Percentiles rank a stretch among this genome's conserved stretches.
Evolutionary conservation across 495 filamentous ascomycete genomes (phyloP).

Genomic region (Aspergillus sclerotioniger): DNA sequence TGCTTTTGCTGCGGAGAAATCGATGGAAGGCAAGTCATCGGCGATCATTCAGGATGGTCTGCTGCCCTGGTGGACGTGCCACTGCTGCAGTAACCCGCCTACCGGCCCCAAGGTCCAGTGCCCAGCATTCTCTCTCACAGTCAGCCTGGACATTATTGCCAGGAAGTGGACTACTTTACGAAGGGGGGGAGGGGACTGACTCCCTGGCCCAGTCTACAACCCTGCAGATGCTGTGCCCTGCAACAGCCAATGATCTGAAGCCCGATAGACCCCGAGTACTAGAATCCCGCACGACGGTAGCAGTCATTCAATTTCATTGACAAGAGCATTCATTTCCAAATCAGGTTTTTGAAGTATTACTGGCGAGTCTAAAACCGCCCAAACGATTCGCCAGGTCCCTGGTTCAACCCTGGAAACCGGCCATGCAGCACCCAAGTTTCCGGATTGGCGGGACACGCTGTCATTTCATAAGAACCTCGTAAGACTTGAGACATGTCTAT

Average conservation of each 20-base stretch:
- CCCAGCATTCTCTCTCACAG: too few species aligned
- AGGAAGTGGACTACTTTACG: too few species aligned
- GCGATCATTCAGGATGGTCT: too few species aligned
- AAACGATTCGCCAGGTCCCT: neutral
- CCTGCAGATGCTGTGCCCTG: neutral
- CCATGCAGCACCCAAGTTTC: neutral
- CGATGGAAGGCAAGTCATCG: too few species aligned
- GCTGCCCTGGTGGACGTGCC: too few species aligned
- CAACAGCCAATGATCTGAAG: neutral
- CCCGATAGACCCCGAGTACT: neutral
- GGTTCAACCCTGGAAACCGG: neutral
- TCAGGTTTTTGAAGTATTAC: neutral
- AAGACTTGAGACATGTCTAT: conserved; percentile 28
- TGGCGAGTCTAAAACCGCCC: neutral
- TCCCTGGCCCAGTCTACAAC: too few species aligned
- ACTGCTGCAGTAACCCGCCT: neutral
- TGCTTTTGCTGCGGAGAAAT: neutral
- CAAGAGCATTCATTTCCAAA: neutral
- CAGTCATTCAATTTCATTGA: neutral
- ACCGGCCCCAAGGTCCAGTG: too few species aligned
- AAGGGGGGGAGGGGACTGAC: too few species aligned
- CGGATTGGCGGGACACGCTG: neutral
- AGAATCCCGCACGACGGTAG: neutral
- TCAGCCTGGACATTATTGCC: too few species aligned
- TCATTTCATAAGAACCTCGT: conserved; percentile 21